Conservation (phyloP, 2,329 filamentous ascomycete species). For the Calonectria multiphialidica region DNA sequence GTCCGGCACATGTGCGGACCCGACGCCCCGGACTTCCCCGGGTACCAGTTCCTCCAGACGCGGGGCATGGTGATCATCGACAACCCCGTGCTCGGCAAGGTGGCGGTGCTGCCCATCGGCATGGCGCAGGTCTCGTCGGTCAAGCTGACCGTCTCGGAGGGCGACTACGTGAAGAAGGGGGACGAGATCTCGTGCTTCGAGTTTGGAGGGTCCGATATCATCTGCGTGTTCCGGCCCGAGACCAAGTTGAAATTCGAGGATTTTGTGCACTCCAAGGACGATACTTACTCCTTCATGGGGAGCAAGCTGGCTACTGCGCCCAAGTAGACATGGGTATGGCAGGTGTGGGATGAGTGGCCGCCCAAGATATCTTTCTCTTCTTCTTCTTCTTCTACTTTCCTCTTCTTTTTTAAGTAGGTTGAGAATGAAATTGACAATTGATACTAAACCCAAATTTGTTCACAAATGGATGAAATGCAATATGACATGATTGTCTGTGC, state of each 20-base stretch:
- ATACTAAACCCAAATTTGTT: too few species aligned
- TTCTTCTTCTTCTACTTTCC: too few species aligned
- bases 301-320: slow-evolving; percentile 30
- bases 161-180: slow-evolving; percentile 50
- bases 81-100: slow-evolving; percentile 47
- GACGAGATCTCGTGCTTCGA: slow-evolving; percentile 57
- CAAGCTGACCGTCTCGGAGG: slow-evolving; percentile 43
- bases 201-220: slow-evolving; percentile 58
- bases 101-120: slow-evolving; percentile 57
- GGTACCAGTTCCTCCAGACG: slow-evolving; percentile 56
- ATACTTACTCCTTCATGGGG: slow-evolving; percentile 36
- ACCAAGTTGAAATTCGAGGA: slow-evolving; percentile 29
- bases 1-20: slow-evolving; percentile 37
- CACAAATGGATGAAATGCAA: too few species aligned
- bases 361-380: too few species aligned
- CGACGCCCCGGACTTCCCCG: slow-evolving; percentile 49
- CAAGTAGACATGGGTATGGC: background rate
- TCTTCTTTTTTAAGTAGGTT: too few species aligned
- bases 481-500: too few species aligned
- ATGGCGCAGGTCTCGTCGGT: slow-evolving; percentile 60
- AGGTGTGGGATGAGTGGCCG: background rate
- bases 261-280: slow-evolving; percentile 30
- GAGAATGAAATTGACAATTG: too few species aligned
- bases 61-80: slow-evolving; percentile 55
- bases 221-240: slow-evolving; percentile 52